Conservation (phyloP, 2,329 filamentous ascomycete genomes). For the Hirsutella thompsonii region DNA sequence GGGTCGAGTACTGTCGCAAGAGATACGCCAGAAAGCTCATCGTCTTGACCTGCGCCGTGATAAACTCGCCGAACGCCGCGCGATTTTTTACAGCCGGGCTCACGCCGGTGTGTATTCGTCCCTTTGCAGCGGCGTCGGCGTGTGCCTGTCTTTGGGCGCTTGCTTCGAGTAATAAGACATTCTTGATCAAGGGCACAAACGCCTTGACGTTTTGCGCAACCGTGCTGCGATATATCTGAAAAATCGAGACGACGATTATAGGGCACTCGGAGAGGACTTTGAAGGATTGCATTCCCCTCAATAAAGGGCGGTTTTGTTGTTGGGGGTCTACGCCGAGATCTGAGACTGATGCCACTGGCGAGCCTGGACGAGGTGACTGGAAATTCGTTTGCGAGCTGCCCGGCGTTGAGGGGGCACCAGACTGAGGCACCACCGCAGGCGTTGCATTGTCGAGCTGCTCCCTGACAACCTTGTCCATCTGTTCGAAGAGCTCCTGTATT, state of each 20-base stretch:
- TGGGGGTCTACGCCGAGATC: slow-evolving; percentile 74
- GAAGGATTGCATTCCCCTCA: slow-evolving; percentile 97
- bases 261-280: slow-evolving; percentile 96
- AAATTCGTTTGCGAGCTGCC: slow-evolving; percentile 57
- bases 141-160: slow-evolving; percentile 90
- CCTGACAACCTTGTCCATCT: slow-evolving; percentile 86
- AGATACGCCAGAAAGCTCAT: slow-evolving; percentile 98
- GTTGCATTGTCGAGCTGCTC: slow-evolving; percentile 82
- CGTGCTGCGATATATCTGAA: slow-evolving; percentile 76
- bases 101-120: slow-evolving; percentile 81
- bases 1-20: slow-evolving; percentile 73
- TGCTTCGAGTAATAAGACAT: slow-evolving; percentile 76
- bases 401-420: slow-evolving; percentile 52
- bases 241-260: slow-evolving; percentile 96
- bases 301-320: slow-evolving; percentile 65
- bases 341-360: slow-evolving; percentile 68
- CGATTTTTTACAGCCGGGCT: slow-evolving; percentile 89
- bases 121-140: slow-evolving; percentile 64
- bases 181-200: slow-evolving; percentile 90
- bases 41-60: slow-evolving; percentile 95
- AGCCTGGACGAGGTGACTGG: slow-evolving; percentile 80
- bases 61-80: slow-evolving; percentile 91
- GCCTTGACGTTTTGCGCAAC: slow-evolving; percentile 77
- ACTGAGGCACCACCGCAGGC: slow-evolving; percentile 34
- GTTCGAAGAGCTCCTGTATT: slow-evolving; percentile 91